These are phyloP conservation scores for Naegleria fowleri DNA, from an alignment of 208 protist genomes.

Conservation along the genomic window DNA sequence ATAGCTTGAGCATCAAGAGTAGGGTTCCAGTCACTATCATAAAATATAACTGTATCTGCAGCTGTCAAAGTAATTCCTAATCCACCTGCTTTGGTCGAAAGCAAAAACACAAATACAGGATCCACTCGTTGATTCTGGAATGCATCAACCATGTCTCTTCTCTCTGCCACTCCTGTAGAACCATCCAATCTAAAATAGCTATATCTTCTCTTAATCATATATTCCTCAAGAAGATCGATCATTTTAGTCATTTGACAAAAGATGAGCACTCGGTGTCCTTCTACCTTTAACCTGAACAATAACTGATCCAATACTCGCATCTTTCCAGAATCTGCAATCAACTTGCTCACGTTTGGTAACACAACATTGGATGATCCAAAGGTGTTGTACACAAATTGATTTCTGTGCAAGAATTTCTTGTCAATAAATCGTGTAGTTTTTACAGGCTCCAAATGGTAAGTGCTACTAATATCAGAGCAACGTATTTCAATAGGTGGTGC, in stretches of 20 bases:
- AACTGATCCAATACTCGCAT: constrained; percentile 27
- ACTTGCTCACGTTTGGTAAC: not conserved
- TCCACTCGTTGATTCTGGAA: constrained; percentile 59
- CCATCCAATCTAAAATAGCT: constrained; percentile 11
- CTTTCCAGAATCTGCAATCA: constrained; percentile 36
- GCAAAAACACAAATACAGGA: constrained; percentile 65
- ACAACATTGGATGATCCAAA: not conserved
- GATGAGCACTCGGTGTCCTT: constrained; percentile 91
- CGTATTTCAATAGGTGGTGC: not conserved
- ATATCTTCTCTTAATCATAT: not conserved
- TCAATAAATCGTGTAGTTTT: constrained; percentile 8
- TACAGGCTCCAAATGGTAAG: not conserved
- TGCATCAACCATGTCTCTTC: constrained; percentile 54
- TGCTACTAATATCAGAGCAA: not conserved
- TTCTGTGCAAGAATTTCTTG: not conserved
- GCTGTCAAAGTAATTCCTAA: constrained; percentile 64
- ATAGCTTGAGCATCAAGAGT: constrained; percentile 65
- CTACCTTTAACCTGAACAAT: constrained; percentile 43
- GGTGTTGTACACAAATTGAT: not conserved
- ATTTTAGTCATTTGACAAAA: constrained; percentile 94
- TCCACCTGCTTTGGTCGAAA: constrained; percentile 71
- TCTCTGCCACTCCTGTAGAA: not conserved
- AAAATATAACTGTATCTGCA: constrained; percentile 63
- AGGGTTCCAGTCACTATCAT: constrained; percentile 63
- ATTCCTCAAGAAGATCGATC: constrained; percentile 74